Evolutionary conservation across 306 rosid genomes (phyloP).

Genomic region (Trifolium subterraneum): DNA sequence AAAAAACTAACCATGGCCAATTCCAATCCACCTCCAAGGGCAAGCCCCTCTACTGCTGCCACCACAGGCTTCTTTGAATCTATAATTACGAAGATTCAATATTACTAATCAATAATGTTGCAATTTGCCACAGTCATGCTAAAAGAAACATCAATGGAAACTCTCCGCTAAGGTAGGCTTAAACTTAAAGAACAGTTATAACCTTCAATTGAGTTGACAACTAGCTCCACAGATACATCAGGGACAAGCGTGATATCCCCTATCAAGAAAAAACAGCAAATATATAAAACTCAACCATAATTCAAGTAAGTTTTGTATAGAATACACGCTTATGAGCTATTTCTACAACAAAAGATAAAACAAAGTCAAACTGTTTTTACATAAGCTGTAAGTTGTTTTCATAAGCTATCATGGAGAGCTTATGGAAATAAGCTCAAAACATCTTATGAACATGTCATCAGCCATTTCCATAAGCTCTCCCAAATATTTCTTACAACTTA

Average conservation of each 20-base stretch:
- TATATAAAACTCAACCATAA: constrained; percentile 13
- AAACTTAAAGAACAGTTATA: constrained; percentile 12
- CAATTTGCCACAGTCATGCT: constrained; percentile 3
- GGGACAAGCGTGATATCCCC: constrained; percentile 79
- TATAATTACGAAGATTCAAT: constrained; percentile 43
- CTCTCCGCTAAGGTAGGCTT: constrained; percentile 31
- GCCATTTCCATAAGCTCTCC: too few species aligned
- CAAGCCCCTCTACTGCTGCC: constrained; percentile 94
- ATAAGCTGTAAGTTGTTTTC: background rate
- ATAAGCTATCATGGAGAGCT: background rate
- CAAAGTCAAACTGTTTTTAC: background rate
- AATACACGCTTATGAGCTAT: background rate
- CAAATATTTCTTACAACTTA: too few species aligned
- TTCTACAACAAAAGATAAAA: background rate
- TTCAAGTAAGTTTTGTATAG: background rate
- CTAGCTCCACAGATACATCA: constrained; percentile 83
- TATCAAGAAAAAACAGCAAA: constrained; percentile 45
- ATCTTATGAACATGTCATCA: background rate
- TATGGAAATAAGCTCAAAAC: background rate
- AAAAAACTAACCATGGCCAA: constrained; percentile 82
- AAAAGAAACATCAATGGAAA: constrained; percentile 24
- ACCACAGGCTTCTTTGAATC: constrained; percentile 92
- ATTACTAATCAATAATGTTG: constrained; percentile 17
- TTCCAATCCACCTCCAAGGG: constrained; percentile 98
- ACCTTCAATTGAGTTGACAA: constrained; percentile 89